Percentiles rank a stretch among this genome's conserved stretches.
Conservation (phyloP, 2,329 filamentous ascomycete species). For the Cercospora zeina region DNA sequence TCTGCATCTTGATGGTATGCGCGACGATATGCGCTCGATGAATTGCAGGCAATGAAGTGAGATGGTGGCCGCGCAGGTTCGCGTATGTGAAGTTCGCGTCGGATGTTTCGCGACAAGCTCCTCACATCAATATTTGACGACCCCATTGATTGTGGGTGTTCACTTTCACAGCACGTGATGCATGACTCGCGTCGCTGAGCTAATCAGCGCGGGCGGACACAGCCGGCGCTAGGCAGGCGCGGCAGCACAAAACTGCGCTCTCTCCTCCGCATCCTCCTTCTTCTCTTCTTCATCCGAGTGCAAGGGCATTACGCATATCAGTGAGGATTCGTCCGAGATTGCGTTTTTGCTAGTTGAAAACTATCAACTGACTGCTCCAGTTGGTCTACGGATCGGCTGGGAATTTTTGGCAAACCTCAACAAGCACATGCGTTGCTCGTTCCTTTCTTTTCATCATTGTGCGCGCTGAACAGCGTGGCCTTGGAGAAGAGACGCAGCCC, state of each 20-base stretch:
- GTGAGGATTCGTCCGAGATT: slow-evolving; percentile 86
- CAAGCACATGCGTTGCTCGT: too few relatives aligned
- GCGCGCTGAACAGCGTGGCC: too few relatives aligned
- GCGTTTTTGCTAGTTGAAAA: slow-evolving; percentile 91
- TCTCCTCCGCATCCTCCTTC: not conserved
- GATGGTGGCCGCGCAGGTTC: not conserved
- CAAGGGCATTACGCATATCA: slow-evolving; percentile 78
- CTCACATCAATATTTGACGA: not conserved
- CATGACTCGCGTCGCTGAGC: not conserved
- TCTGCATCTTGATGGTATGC: slow-evolving; percentile 27
- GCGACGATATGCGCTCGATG: slow-evolving; percentile 3
- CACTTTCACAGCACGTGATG: not conserved
- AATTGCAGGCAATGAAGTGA: slow-evolving; percentile 4
- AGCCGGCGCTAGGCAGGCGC: not conserved
- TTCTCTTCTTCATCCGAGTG: slow-evolving; percentile 10
- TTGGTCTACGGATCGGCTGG: slow-evolving; percentile 68
- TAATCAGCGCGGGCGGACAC: not conserved
- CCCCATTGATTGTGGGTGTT: not conserved
- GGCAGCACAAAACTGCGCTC: not conserved
- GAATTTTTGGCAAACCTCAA: slow-evolving; percentile 68
- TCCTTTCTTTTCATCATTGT: too few relatives aligned
- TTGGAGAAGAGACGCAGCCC: too few relatives aligned
- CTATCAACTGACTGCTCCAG: slow-evolving; percentile 74
- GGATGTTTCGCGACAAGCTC: slow-evolving; percentile 12
- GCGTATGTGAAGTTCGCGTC: slow-evolving; percentile 2